Percentiles rank a stretch among this genome's conserved stretches.
Evolutionary conservation across 192 early-diverging fungal species (phyloP).

Genomic region (Entophlyctis luteolus): DNA sequence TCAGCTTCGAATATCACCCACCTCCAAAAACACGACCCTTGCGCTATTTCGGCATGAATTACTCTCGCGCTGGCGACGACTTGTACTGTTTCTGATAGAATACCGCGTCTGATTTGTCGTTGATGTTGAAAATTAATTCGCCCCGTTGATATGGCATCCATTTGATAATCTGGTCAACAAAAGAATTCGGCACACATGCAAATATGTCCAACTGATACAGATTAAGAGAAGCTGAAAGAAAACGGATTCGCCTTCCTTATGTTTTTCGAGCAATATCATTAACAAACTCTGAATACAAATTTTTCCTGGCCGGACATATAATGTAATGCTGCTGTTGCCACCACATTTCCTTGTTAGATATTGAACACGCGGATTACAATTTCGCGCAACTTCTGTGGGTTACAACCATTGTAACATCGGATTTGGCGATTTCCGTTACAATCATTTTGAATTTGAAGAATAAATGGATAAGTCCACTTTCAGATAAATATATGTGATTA

Average conservation of each 20-base stretch:
- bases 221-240: neutral
- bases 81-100: no score
- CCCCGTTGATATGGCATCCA: no score
- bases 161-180: no score
- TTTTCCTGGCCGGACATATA: slow-evolving; percentile 1
- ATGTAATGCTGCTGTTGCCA: slow-evolving; percentile 27
- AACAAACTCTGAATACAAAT: slow-evolving; percentile 44
- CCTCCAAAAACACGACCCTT: no score
- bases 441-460: slow-evolving; percentile 25
- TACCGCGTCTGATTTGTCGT: no score
- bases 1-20: no score
- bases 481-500: no score
- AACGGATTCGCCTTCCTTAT: slow-evolving; percentile 31
- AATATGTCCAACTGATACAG: slow-evolving; percentile 36
- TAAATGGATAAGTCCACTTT: no score
- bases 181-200: slow-evolving; percentile 24
- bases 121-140: no score
- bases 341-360: slow-evolving; percentile 18
- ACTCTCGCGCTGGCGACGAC: no score
- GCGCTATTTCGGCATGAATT: no score
- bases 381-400: slow-evolving; percentile 37
- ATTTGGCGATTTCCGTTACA: slow-evolving; percentile 33
- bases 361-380: slow-evolving; percentile 19
- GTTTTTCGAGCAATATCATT: slow-evolving; percentile 36
- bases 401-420: slow-evolving; percentile 33